These are phyloP conservation scores for Lentinula detonsa DNA, from an alignment of 768 basidiomycete genomes.

Conservation along the genomic window DNA sequence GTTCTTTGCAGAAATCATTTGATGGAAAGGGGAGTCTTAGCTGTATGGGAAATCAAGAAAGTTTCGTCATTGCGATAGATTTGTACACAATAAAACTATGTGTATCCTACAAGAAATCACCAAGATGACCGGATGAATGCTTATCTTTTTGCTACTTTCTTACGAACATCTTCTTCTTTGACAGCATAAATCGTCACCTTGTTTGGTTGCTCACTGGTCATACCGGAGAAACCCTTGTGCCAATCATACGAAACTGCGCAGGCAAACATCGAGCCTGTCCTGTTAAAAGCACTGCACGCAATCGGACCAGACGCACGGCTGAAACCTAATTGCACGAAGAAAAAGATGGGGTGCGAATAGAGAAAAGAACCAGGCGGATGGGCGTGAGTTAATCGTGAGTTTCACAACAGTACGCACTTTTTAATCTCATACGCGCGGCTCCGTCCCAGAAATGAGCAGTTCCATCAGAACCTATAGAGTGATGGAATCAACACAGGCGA, in stretches of 20 bases:
- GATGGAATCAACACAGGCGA: conserved; percentile 7
- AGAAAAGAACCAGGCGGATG: background rate
- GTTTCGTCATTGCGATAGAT: too few species aligned
- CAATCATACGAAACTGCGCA: conserved; percentile 93
- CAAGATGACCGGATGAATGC: too few species aligned
- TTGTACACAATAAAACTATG: too few species aligned
- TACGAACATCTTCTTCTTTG: conserved; percentile 74
- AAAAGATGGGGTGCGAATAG: background rate
- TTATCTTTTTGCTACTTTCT: conserved; percentile 36
- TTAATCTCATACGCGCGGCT: conserved; percentile 85
- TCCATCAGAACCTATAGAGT: conserved; percentile 62
- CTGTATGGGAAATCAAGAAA: too few species aligned
- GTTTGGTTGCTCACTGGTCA: conserved; percentile 63
- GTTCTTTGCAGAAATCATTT: too few species aligned
- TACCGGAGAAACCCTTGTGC: conserved; percentile 90
- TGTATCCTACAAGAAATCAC: too few species aligned
- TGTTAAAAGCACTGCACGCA: conserved; percentile 73
- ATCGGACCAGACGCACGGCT: conserved; percentile 73
- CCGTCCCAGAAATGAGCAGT: conserved; percentile 95
- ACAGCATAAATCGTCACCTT: conserved; percentile 80
- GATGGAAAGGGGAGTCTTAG: too few species aligned
- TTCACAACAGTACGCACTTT: conserved; percentile 44
- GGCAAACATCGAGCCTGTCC: conserved; percentile 82
- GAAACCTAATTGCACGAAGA: conserved; percentile 43
- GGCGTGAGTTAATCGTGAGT: background rate